Percentiles rank a stretch among this genome's conserved stretches.
phyloP scores from a whole-genome alignment of 176 grass and related monocot genomes.

The Hsuehochloa calcarea region DNA sequence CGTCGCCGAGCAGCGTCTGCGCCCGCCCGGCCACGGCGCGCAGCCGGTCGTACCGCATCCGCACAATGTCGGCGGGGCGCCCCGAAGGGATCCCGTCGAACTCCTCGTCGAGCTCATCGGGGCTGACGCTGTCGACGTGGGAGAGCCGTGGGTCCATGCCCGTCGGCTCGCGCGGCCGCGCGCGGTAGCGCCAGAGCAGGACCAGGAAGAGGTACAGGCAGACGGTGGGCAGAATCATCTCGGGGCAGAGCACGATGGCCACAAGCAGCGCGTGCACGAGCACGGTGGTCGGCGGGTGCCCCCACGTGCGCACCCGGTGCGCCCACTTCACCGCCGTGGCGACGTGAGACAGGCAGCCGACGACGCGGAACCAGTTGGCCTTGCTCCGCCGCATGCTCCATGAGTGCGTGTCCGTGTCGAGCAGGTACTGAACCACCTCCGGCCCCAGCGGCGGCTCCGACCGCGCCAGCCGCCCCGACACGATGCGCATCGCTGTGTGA shows the following conservation, averaged over 20 bases:
- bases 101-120: constrained; percentile 97
- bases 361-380: constrained; percentile 95
- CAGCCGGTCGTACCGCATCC: constrained; percentile 76
- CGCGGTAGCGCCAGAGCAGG: constrained; percentile 79
- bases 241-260: constrained; percentile 79
- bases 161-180: constrained; percentile 48
- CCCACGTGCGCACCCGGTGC: constrained; percentile 67
- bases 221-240: constrained; percentile 79
- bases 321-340: constrained; percentile 56
- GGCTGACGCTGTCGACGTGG: constrained; percentile 70
- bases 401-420: constrained; percentile 86
- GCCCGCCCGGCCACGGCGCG: constrained; percentile 77
- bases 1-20: constrained; percentile 88
- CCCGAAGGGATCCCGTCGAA: constrained; percentile 81
- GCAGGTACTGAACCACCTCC: constrained; percentile 91
- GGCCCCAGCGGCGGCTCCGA: constrained; percentile 95
- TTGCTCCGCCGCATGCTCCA: constrained; percentile 97
- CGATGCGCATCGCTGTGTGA: constrained; percentile 91
- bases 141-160: constrained; percentile 88
- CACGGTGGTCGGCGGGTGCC: constrained; percentile 68
- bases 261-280: constrained; percentile 77
- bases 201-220: constrained; percentile 81
- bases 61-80: constrained; percentile 65
- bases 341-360: constrained; percentile 65
- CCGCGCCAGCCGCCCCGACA: constrained; percentile 69